Evolutionary conservation across 768 basidiomycete species (phyloP).

Genomic region (Tylopilus sp.): DNA sequence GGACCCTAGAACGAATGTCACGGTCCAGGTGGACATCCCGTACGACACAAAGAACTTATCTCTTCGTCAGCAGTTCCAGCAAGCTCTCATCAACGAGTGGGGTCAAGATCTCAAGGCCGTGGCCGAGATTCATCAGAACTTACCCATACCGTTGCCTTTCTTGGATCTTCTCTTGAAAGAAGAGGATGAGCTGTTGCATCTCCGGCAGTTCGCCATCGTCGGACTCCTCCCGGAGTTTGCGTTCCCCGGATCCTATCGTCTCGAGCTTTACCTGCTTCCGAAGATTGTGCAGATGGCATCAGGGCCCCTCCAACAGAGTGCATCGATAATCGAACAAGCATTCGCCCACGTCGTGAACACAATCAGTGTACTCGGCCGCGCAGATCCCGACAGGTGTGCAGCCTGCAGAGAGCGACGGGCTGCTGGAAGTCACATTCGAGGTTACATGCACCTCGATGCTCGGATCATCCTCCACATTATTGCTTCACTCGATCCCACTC

Average conservation of each 20-base stretch:
- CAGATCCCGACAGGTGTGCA: slow-evolving; percentile 3
- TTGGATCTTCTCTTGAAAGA: slow-evolving; percentile 4
- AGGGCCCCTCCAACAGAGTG: neutral
- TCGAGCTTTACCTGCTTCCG: slow-evolving; percentile 15
- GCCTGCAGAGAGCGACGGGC: slow-evolving; percentile 11
- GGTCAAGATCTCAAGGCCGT: neutral
- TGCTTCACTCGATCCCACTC: neutral
- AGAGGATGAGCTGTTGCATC: neutral
- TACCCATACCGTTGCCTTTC: neutral
- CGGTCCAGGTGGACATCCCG: slow-evolving; percentile 14
- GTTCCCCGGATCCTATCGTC: slow-evolving; percentile 17
- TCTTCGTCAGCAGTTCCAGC: slow-evolving; percentile 7
- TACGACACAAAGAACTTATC: neutral
- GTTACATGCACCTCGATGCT: slow-evolving; percentile 15
- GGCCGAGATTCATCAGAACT: neutral
- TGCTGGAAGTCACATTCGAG: slow-evolving; percentile 11
- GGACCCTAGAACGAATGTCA: neutral
- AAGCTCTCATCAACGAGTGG: slow-evolving; percentile 6
- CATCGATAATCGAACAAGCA: neutral
- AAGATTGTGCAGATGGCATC: neutral
- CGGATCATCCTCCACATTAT: slow-evolving; percentile 11
- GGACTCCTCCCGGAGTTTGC: slow-evolving; percentile 16
- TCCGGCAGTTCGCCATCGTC: slow-evolving; percentile 9
- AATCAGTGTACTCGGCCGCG: slow-evolving; percentile 12
- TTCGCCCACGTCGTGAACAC: slow-evolving; percentile 9